Base-by-base conservation (phyloP, 2,329 filamentous ascomycete genomes). In the Cladosporium phlei region DNA sequence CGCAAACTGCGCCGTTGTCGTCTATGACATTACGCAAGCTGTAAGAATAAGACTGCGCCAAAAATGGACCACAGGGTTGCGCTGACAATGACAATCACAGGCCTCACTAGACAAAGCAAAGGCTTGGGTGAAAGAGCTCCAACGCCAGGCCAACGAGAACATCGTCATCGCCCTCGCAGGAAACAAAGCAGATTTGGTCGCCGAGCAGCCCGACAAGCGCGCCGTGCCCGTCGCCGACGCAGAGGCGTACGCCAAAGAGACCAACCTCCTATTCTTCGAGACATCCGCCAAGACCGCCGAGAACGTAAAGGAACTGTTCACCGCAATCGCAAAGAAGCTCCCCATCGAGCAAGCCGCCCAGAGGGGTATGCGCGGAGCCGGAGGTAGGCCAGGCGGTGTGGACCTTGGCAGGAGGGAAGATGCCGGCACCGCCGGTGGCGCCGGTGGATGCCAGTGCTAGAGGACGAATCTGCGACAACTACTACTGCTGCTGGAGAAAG, bases 11-110 rank as follows among this genome's bases (percentile, higher is more conserved):
- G 93, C 94, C 49, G 91, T 98, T 24, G 91, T 98, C 38, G 93
- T 98, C 57, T 98, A 98, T 71, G 93, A 98, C 72, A 97, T 98
- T 65, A 98, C 93, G 64, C 93, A 98, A 80, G 88, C 93, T 58
- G 93, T 98, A 83, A 53, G 86, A 71, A 33, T 10, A 8, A 11
- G n/a, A 19, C 9, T 11, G 14, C 25, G 16, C n/a, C 14, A 25
- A 30, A 44, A 11, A 8, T 19, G 20, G 32, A 39, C 24, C 44
- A 24, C n/a, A n/a, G n/a, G n/a, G n/a, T n/a, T 44, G 34, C 49
- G 22, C 42, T 55, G 51, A 70, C 46, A 25, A 14, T n/a, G 38
- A 51, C 11, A 6, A 9, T 39, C n/a, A 14, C 57, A 98, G 93
- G 82, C 90, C 55, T 98, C 93, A 38, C 77, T 98, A 63, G 94